Conservation (phyloP, 2,329 filamentous ascomycete genomes). For the Conoideocrella luteorostrata region DNA sequence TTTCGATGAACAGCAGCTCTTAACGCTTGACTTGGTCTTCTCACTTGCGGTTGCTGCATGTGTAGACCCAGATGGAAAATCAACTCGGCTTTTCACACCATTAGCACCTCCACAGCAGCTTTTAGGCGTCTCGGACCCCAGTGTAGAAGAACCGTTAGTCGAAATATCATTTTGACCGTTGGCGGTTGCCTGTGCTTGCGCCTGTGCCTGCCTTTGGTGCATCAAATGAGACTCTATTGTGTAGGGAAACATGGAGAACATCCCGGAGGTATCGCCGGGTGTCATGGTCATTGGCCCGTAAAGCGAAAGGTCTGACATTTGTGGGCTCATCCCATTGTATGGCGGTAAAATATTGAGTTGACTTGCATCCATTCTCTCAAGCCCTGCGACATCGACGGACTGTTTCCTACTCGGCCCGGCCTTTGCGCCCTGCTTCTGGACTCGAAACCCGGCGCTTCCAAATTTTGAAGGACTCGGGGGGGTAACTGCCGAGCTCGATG, state of each 20-base stretch:
- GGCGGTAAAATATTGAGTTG: conserved; percentile 42
- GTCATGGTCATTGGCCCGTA: conserved; percentile 24
- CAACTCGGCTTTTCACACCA: background rate
- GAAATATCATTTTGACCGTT: conserved; percentile 15
- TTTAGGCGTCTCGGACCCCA: conserved; percentile 7
- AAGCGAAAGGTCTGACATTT: conserved; percentile 17
- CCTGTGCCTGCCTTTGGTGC: conserved; percentile 9
- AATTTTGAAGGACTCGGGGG: conserved; percentile 26
- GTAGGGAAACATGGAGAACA: conserved; percentile 28
- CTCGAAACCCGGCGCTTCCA: conserved; percentile 31
- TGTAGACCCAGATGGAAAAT: conserved; percentile 5
- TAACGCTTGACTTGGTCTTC: conserved; percentile 13
- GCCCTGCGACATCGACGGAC: conserved; percentile 41
- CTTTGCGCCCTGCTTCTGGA: conserved; percentile 38
- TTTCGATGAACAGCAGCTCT: conserved; percentile 24
- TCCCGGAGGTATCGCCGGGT: conserved; percentile 17
- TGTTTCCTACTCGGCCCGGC: conserved; percentile 33
- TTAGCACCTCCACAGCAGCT: conserved; percentile 19
- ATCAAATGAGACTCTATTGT: conserved; percentile 20
- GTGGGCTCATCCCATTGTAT: conserved; percentile 20
- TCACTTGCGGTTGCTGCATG: conserved; percentile 12
- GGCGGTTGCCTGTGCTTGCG: conserved; percentile 12
- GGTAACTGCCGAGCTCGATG: conserved; percentile 15
- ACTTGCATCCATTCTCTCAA: conserved; percentile 48
- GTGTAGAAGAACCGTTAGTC: conserved; percentile 14